Percentiles rank a stretch among this genome's conserved stretches.
These are phyloP conservation scores for Botryotinia narcissicola DNA, from an alignment of 2,329 filamentous ascomycete species.

Conservation along the genomic window DNA sequence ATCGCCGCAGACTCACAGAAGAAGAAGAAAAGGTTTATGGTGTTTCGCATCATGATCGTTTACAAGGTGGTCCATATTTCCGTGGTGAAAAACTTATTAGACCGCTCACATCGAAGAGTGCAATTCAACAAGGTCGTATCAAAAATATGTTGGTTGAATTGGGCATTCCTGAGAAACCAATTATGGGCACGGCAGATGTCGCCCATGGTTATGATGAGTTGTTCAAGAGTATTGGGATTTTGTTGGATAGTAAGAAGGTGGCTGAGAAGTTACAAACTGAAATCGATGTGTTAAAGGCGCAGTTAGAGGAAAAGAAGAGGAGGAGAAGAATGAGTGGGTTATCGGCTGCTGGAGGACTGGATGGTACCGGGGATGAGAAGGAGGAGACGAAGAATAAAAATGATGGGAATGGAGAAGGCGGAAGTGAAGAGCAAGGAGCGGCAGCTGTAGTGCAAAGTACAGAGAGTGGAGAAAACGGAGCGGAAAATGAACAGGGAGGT, in stretches of 20 bases:
- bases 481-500: background rate
- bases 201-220: constrained; percentile 70
- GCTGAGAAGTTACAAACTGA: constrained; percentile 74
- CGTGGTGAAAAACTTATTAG: constrained; percentile 80
- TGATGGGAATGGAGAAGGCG: constrained; percentile 48
- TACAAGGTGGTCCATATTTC: constrained; percentile 84
- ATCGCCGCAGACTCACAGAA: constrained; percentile 68
- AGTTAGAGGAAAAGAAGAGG: constrained; percentile 46
- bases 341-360: constrained; percentile 17
- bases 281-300: constrained; percentile 57
- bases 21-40: constrained; percentile 80
- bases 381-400: constrained; percentile 42
- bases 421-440: background rate
- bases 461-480: constrained; percentile 43
- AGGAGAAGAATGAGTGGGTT: constrained; percentile 45
- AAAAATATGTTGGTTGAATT: constrained; percentile 69
- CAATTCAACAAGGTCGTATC: constrained; percentile 73
- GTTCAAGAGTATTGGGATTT: constrained; percentile 61
- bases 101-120: constrained; percentile 72
- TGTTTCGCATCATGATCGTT: constrained; percentile 79
- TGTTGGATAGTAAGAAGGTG: constrained; percentile 72
- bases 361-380: constrained; percentile 44
- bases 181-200: constrained; percentile 74
- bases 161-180: constrained; percentile 61
- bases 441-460: background rate